Percentiles rank a stretch among this genome's conserved stretches.
These are phyloP conservation scores for Phalaenopsis aphrodite DNA, from an alignment of 106 monocot genomes.

Conservation along the genomic window DNA sequence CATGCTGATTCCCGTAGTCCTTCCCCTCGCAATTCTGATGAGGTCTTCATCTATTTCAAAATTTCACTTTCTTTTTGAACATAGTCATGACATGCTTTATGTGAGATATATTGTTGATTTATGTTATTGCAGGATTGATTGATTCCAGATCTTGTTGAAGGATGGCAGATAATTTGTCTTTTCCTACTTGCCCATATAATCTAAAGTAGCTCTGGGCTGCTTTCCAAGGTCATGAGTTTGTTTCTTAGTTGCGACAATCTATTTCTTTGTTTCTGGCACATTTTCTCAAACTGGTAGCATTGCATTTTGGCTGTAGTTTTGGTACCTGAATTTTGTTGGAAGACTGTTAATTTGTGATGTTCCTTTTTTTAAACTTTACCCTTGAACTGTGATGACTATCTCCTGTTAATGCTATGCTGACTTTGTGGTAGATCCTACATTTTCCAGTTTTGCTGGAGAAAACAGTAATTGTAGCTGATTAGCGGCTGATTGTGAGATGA, in stretches of 20 bases:
- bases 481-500: slow-evolving; percentile 10
- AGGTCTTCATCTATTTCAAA: slow-evolving; percentile 16
- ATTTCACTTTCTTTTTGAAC: neutral
- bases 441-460: slow-evolving; percentile 28
- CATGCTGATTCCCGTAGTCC: slow-evolving; percentile 28
- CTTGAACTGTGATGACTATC: neutral
- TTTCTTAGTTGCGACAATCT: neutral
- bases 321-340: neutral
- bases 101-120: neutral
- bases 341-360: neutral
- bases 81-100: neutral
- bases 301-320: slow-evolving; percentile 8
- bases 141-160: neutral
- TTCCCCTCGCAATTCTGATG: slow-evolving; percentile 25
- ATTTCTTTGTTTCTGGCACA: slow-evolving; percentile 5
- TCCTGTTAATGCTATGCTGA: slow-evolving; percentile 1
- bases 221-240: slow-evolving; percentile 9
- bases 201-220: slow-evolving; percentile 5
- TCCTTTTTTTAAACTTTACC: neutral
- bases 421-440: slow-evolving; percentile 27
- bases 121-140: slow-evolving; percentile 7
- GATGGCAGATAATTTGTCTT: neutral
- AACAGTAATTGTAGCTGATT: slow-evolving; percentile 10
- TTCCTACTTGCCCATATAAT: neutral
- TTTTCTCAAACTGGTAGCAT: neutral